Evolutionary conservation across 2,329 filamentous ascomycete genomes (phyloP), one percentile per base, ranked within the genome.

Genomic region (Fusarium sp.): DNA sequence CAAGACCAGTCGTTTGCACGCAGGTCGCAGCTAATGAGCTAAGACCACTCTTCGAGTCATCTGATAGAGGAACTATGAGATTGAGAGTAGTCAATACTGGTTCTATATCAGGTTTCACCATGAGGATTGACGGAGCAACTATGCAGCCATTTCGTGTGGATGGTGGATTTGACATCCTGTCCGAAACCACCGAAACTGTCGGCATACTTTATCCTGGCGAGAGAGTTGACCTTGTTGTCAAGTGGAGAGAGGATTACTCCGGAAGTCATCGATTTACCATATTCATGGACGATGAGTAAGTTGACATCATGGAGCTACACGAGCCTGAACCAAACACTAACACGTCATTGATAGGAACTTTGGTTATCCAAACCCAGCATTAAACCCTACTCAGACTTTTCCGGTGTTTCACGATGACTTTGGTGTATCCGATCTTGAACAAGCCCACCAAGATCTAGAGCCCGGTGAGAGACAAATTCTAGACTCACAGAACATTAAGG

Each of bases 241-340:
- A 34, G 6, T 57, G 60, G 57, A 17, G 31, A 2, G 2, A 1
- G 2, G 0, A 9, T 4, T 2, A 8, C 0, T 0, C 1, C 2
- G 1, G 10, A 7, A 8, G 10, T 3, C 1, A 0, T 7, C 39
- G 14, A 19, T 14, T 62, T 6, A 31, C 24, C 0, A 3, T 62
- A 5, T 28, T 43, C 2, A 33, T 62, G 36, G 57, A 62, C 14
- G 49, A 39, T 1, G 60, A 62, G 60, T 62, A 21, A 36, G 59
- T 36, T 6, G 4, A 2, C 8, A 14, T 6, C 2, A 14, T 0
- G 2, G 6, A 9, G 5, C 7, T 36, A 8, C 7, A 4, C 1
- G 1, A 21, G 5, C 15, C 1, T 26, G 7, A 2, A 3, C 3
- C 17, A 3, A 11, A 17, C 10, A 4, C 22, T 44, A n/a, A 51